Evolutionary conservation across 2,329 filamentous ascomycete genomes (phyloP).

Genomic region (Uncinocarpus reesii): DNA sequence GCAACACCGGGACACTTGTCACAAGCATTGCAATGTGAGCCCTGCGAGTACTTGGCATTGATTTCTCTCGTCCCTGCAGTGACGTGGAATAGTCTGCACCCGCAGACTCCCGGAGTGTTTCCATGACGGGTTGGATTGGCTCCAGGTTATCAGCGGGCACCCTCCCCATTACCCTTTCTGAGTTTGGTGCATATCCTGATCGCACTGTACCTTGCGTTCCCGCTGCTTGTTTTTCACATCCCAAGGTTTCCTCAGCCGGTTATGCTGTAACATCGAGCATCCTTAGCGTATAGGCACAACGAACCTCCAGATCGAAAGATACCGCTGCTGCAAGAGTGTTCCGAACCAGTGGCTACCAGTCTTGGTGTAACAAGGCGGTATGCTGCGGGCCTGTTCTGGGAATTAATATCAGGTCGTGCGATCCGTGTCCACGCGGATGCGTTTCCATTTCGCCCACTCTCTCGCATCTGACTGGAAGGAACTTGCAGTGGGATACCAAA

Average conservation of each 20-base stretch:
- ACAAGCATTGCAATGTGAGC: background rate
- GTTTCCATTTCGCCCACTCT: background rate
- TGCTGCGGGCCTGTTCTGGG: background rate
- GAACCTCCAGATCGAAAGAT: background rate
- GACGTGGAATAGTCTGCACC: background rate
- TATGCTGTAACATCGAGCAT: conserved; percentile 1
- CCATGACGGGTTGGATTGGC: background rate
- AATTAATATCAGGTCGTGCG: background rate
- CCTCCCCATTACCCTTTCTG: background rate
- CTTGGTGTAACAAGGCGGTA: background rate
- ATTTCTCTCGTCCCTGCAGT: background rate
- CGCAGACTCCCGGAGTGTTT: background rate
- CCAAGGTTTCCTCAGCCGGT: background rate
- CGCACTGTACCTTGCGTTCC: conserved; percentile 4
- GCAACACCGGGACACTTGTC: background rate
- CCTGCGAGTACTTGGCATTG: background rate
- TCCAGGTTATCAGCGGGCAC: background rate
- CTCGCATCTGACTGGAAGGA: background rate
- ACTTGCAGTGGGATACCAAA: no score
- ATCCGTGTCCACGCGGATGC: background rate
- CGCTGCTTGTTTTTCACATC: background rate
- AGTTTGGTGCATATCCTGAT: background rate
- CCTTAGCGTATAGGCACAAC: background rate
- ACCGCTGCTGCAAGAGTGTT: background rate
- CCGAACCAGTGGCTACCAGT: conserved; percentile 2